phyloP scores from a whole-genome alignment of 768 basidiomycete species.

The Phylloporus sp. region DNA sequence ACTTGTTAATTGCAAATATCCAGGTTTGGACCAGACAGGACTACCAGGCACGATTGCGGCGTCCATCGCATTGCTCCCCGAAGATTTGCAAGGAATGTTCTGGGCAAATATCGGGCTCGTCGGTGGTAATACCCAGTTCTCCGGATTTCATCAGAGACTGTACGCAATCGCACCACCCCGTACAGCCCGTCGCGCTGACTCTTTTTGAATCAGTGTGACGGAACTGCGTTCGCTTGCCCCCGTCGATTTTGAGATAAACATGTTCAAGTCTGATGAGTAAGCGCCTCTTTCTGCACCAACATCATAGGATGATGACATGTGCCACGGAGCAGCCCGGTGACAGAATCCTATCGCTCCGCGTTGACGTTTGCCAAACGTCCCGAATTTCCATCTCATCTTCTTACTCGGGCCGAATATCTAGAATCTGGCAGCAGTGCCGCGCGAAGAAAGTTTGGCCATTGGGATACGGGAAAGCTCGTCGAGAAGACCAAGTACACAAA shows the following conservation, averaged over 20 bases:
- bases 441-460: slow-evolving; percentile 69
- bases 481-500: slow-evolving; percentile 23
- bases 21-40: slow-evolving; percentile 80
- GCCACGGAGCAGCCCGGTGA: slow-evolving; percentile 50
- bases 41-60: slow-evolving; percentile 70
- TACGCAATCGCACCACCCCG: slow-evolving; percentile 39
- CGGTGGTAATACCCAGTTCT: slow-evolving; percentile 77
- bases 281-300: slow-evolving; percentile 29
- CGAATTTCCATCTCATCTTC: slow-evolving; percentile 48
- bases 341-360: slow-evolving; percentile 62
- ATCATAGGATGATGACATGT: slow-evolving; percentile 12
- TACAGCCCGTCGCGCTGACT: slow-evolving; percentile 15
- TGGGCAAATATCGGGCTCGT: slow-evolving; percentile 92
- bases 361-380: slow-evolving; percentile 52
- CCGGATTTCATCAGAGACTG: slow-evolving; percentile 74
- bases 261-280: slow-evolving; percentile 73
- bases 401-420: slow-evolving; percentile 80
- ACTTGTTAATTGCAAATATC: slow-evolving; percentile 5
- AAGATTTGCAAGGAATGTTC: slow-evolving; percentile 87
- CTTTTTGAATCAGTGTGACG: slow-evolving; percentile 44
- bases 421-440: slow-evolving; percentile 78
- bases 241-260: slow-evolving; percentile 68
- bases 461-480: slow-evolving; percentile 36
- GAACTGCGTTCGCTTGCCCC: slow-evolving; percentile 83
- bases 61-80: slow-evolving; percentile 72